Base-by-base conservation (phyloP, 129 eudicot genomes). In the Helianthus tuberosus region DNA sequence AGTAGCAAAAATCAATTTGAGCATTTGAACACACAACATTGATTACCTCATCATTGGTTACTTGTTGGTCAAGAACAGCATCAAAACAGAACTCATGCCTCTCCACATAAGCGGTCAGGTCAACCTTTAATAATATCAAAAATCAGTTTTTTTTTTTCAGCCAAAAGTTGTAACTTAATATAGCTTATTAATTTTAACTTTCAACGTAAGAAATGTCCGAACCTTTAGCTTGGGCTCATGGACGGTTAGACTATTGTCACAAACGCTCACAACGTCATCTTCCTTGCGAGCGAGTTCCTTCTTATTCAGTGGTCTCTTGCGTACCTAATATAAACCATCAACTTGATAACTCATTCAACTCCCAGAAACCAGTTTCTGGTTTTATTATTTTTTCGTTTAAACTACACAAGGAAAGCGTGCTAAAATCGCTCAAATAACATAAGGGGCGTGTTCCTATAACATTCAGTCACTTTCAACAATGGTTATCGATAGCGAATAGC, bases 41-140 rank as follows among this genome's bases (percentile, higher is more conserved):
- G 36, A 32, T 78, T 88, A 93, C 98, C 96, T 93, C 97, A 78
- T 90, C 96, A 81, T 93, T 93, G 50, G 93, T 75, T 35, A 93
- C 98, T 74, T 86, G 69, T 83, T 93, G 92, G 81, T 88, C 93
- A 15, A 93, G 87, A 81, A 93, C 98, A 53, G 97, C 98, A 86
- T 93, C 98, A 76, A 93, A 93, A 81, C 96, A 93, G 73, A 93
- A 93, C 85, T 93, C 98, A 46, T 93, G 97, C 62, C 84, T 93
- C 84, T 93, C 98, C 75, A 93, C 97, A 71, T 93, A 93, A n/a
- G 98, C 98, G 70, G 98, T 93, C 86, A 93, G 77, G 85, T 93
- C 97, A 75, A 93, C 98, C 98, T 93, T 82, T 74, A 17, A 72
- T 38, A 72, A 66, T 59, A 48, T 49, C 77, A 73, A 75, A 74